These are phyloP conservation scores for Actinomortierella wolfii DNA, from an alignment of 371 early-diverging fungal genomes.

Conservation along the genomic window DNA sequence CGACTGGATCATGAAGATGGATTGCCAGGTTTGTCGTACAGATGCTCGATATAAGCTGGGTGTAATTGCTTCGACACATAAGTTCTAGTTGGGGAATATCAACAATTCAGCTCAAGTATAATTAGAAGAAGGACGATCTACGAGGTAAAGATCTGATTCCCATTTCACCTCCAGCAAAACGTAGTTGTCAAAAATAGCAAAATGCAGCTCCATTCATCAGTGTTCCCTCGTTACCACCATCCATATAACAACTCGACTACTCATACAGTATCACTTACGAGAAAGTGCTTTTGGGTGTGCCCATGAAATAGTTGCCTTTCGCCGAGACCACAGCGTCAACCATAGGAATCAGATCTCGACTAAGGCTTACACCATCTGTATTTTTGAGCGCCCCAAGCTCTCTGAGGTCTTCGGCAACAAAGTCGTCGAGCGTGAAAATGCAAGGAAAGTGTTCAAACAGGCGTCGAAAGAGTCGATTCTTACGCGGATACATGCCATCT, in stretches of 20 bases:
- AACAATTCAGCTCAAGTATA: background rate
- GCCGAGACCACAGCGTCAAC: constrained; percentile 67
- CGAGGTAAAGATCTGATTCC: too few species aligned
- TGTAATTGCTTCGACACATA: constrained; percentile 40
- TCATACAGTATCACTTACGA: constrained; percentile 30
- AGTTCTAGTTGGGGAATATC: too few species aligned
- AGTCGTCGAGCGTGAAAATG: constrained; percentile 60
- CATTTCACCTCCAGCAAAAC: too few species aligned
- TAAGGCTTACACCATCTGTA: constrained; percentile 54
- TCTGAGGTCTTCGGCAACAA: constrained; percentile 46
- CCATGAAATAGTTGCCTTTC: constrained; percentile 60
- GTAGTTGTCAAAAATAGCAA: background rate
- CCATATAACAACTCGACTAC: background rate
- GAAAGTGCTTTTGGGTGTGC: constrained; percentile 65
- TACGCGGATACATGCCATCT: constrained; percentile 57
- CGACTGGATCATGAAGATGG: constrained; percentile 3
- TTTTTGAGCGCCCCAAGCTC: constrained; percentile 54
- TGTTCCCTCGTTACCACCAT: background rate
- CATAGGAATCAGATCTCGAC: constrained; percentile 64
- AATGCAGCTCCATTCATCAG: background rate
- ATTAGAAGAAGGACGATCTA: background rate
- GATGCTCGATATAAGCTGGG: constrained; percentile 29
- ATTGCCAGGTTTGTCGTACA: constrained; percentile 19
- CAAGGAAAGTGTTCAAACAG: constrained; percentile 65
- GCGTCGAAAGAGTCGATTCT: constrained; percentile 59